A percentile compares a stretch with the other conserved stretches of the same genome.
Conservation (phyloP, 1,139 yeast species). For the Taphrina communis region DNA sequence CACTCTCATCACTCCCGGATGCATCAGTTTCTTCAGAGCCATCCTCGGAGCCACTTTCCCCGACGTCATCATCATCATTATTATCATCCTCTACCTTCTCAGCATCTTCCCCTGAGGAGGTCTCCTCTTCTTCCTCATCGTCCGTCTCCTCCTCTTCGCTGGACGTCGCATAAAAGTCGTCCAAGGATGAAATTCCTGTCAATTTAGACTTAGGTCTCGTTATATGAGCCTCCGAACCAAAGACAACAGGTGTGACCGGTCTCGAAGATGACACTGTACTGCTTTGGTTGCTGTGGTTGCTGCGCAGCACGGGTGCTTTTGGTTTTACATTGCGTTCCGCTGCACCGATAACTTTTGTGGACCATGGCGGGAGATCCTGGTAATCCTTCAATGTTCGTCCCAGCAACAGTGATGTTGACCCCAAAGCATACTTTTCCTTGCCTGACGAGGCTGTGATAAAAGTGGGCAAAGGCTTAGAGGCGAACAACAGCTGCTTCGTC, state of each 20-base stretch:
- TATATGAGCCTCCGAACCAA: slow-evolving; percentile 30
- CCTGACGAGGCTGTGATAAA: slow-evolving; percentile 45
- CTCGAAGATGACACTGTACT: slow-evolving; percentile 30
- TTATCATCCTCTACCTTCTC: slow-evolving; percentile 46
- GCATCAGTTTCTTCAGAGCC: background rate
- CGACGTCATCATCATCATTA: slow-evolving; percentile 48
- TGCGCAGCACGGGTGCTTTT: slow-evolving; percentile 25
- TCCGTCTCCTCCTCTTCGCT: slow-evolving; percentile 47
- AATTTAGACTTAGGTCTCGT: slow-evolving; percentile 41
- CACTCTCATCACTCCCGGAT: slow-evolving; percentile 1
- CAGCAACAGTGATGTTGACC: slow-evolving; percentile 52
- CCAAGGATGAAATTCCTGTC: slow-evolving; percentile 48
- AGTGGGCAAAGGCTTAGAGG: slow-evolving; percentile 73
- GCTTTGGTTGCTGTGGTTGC: slow-evolving; percentile 22
- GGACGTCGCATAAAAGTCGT: slow-evolving; percentile 65
- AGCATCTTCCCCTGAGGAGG: slow-evolving; percentile 9
- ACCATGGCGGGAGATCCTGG: slow-evolving; percentile 45
- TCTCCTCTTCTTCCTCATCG: slow-evolving; percentile 6
- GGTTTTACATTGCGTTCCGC: slow-evolving; percentile 38
- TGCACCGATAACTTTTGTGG: slow-evolving; percentile 48
- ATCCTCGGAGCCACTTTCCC: background rate
- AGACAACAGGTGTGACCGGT: slow-evolving; percentile 26
- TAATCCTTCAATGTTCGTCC: slow-evolving; percentile 49
- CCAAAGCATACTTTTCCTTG: slow-evolving; percentile 47
- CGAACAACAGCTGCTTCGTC: slow-evolving; percentile 74